phyloP scores from a whole-genome alignment of 805 yeast genomes.

The Peterozyma toletana region DNA sequence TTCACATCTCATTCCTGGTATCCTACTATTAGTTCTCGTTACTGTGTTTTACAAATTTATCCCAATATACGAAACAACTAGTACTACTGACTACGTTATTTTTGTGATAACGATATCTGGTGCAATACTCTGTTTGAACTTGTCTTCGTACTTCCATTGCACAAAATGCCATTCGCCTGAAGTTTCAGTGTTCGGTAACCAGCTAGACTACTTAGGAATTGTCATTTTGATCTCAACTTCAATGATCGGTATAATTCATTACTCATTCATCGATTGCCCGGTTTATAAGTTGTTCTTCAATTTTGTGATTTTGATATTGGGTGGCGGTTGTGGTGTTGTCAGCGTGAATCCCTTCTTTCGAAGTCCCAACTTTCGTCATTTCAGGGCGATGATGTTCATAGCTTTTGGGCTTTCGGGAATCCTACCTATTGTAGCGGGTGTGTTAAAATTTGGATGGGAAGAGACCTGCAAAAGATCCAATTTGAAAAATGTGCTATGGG shows the following conservation, averaged over 20 bases:
- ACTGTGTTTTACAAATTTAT: conserved; percentile 17
- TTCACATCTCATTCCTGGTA: conserved; percentile 42
- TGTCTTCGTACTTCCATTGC: conserved; percentile 45
- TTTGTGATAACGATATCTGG: conserved; percentile 39
- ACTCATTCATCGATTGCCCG: conserved; percentile 38
- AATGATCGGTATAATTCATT: conserved; percentile 28
- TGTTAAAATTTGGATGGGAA: conserved; percentile 36
- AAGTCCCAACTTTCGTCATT: conserved; percentile 65
- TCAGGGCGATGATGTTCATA: conserved; percentile 73
- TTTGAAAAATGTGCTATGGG: conserved; percentile 55
- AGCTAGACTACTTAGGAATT: conserved; percentile 50
- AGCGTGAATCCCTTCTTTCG: conserved; percentile 64
- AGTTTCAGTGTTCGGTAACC: conserved; percentile 38
- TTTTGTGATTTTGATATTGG: conserved; percentile 43
- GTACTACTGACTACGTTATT: conserved; percentile 28
- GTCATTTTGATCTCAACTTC: conserved; percentile 43
- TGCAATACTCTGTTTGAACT: conserved; percentile 33
- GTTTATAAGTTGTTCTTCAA: conserved; percentile 28
- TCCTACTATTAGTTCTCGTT: conserved; percentile 18
- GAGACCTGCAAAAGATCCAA: conserved; percentile 46
- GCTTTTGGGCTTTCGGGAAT: conserved; percentile 73
- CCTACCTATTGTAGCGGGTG: conserved; percentile 58
- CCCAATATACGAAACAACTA: conserved; percentile 17
- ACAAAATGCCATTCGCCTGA: conserved; percentile 40
- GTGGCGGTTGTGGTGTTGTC: conserved; percentile 51